Base-by-base conservation (phyloP, 2,329 filamentous ascomycete genomes). In the Cercospora sesami region DNA sequence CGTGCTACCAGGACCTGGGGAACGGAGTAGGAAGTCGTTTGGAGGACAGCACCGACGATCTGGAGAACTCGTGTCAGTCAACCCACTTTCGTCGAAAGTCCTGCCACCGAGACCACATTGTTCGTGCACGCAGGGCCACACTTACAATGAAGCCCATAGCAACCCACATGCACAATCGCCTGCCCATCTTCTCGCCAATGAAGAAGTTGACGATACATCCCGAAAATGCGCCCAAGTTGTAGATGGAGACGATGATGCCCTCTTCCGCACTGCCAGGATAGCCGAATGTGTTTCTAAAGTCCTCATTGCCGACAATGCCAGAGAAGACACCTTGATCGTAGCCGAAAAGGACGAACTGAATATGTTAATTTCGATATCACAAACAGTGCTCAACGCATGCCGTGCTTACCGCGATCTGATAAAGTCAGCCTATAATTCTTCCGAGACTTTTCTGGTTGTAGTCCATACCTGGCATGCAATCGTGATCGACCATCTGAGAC, bases 191-290 rank as follows among this genome's bases (percentile, higher is more conserved):
- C 51, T 86, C 84, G 21, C 84, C 84, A 28, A 83, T 73, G 14
- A 79, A 74, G 63, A 87, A 83, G n/a, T 83, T 81, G 2, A 81
- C 72, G 31, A 86, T 77, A 1, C 82, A 86, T 16, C 87, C 87
- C 53, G 88, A 77, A 75, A 89, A 88, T 73, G 86, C 88, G 8
- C 86, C 86, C 33, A 89, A 80, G 21, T 87, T 85, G 74, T 88
- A 87, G 64, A 87, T 84, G 1, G 75, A 78, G 1, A 82, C 80
- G 42, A 81, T 82, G 66, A 81, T 82, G 39, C 80, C 80, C 65
- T 81, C 79, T 3, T 80, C 76, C 0, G 71, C 79, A 4, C 76
- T 75, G 2, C 75, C 73, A 0, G 80, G 80, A 63, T 81, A 71
- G n/a, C 76, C 73, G 63, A 82, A 81, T 0, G 78, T 80, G n/a